A percentile compares a stretch with the other conserved stretches of the same genome.
Conservation (phyloP, 2,329 filamentous ascomycete genomes). For the Alternaria alternata region DNA sequence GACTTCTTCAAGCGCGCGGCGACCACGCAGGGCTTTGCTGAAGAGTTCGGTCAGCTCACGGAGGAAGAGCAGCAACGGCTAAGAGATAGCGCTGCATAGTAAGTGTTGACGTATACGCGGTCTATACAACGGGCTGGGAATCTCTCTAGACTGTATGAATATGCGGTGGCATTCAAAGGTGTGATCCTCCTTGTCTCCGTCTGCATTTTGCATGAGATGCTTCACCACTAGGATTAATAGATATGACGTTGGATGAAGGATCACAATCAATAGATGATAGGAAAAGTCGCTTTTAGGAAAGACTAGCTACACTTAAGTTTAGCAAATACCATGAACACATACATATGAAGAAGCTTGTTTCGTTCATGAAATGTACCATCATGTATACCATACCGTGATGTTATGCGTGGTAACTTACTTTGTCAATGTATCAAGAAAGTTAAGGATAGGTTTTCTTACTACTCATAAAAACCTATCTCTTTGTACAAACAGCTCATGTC, state of each 20-base stretch:
- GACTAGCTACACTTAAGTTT: background rate
- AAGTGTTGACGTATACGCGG: background rate
- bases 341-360: background rate
- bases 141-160: background rate
- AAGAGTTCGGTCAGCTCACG: slow-evolving; percentile 63
- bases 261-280: background rate
- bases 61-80: slow-evolving; percentile 64
- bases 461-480: too few species aligned
- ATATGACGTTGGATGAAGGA: background rate
- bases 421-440: too few species aligned
- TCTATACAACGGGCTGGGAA: background rate
- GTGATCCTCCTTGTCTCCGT: background rate
- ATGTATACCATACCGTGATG: too few species aligned
- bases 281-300: background rate
- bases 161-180: background rate
- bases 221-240: background rate
- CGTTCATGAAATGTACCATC: too few species aligned
- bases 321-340: background rate
- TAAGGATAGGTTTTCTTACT: too few species aligned
- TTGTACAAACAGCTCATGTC: too few species aligned
- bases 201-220: background rate
- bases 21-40: slow-evolving; percentile 62
- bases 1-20: slow-evolving; percentile 76
- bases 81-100: slow-evolving; percentile 43
- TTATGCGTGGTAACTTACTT: too few species aligned